Percentiles rank a stretch among this genome's conserved stretches.
These are phyloP conservation scores for Claviceps digitariae DNA, from an alignment of 2,329 filamentous ascomycete species.

Conservation along the genomic window DNA sequence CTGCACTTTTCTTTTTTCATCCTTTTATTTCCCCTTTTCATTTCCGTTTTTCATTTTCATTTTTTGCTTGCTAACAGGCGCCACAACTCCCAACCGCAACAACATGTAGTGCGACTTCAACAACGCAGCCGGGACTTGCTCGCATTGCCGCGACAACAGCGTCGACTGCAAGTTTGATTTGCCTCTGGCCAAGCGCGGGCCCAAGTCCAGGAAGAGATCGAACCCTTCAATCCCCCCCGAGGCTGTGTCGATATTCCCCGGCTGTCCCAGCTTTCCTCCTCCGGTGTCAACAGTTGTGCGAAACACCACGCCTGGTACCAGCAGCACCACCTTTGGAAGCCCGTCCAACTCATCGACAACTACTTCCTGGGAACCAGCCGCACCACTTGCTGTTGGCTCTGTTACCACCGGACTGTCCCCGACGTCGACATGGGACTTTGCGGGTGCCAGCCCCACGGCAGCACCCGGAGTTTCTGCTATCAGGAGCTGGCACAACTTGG, in stretches of 20 bases:
- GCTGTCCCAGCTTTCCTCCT: conserved; percentile 2
- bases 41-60: neutral
- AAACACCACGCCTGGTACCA: neutral
- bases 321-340: conserved; percentile 7
- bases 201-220: conserved; percentile 18
- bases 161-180: conserved; percentile 24
- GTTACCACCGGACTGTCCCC: conserved; percentile 12
- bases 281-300: neutral
- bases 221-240: conserved; percentile 8
- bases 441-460: conserved; percentile 4
- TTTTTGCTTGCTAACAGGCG: neutral
- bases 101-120: conserved; percentile 16
- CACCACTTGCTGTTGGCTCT: neutral
- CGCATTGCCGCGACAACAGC: conserved; percentile 19
- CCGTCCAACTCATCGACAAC: conserved; percentile 9
- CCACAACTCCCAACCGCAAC: neutral
- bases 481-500: conserved; percentile 17
- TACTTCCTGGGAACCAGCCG: conserved; percentile 10
- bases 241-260: conserved; percentile 5
- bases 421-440: conserved; percentile 9
- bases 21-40: neutral
- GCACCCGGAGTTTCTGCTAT: conserved; percentile 10
- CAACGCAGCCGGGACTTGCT: conserved; percentile 13
- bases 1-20: neutral
- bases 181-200: conserved; percentile 24